Evolutionary conservation across 805 yeast species (phyloP), one percentile per base, ranked within the genome.

Genomic region (Metschnikowia noctiluminum): DNA sequence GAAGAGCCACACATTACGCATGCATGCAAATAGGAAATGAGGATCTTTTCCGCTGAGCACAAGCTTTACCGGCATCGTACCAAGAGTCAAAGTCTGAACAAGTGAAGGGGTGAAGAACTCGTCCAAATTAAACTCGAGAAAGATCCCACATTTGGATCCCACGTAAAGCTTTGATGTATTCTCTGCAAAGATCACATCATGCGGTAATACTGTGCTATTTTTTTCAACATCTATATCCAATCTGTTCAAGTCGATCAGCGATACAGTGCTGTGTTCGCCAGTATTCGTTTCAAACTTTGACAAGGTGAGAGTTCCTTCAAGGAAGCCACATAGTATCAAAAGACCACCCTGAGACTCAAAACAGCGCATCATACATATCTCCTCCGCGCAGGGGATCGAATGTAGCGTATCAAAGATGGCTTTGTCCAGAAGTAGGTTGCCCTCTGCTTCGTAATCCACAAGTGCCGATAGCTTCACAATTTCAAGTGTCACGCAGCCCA

Each of bases 111-210:
- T 12, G 7, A 35, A 16, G 11, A 35, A 28, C 2, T 30, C 40
- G 13, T 43, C 42, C 10, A 54, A 8, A 1, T 42, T 49, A 7
- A 69, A 55, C 13, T 48, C 53, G 14, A 67, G 47, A 27, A 57
- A 59, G 34, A 53, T 58, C 0, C 77, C 77, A 31, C 64, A 64
- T 40, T 61, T 62, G 1, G 75, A 58, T 0, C 76, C 76, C 28
- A 72, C 49, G 14, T 54, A 55, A 0, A 67, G 28, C 12, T 45
- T 51, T 38, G 2, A 35, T 12, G 7, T 15, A 7, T 26, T 27
- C 7, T 39, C 30, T 6, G 45, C 39, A 26, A 43, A 41, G 4
- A 28, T 42, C 10, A 35, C 28, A 28, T 52, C 54, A 30, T 52
- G 54, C 2, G 56, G 52, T 9, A 53, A 28, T 2, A 16, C 39